Base-by-base conservation (phyloP, 257 asterid species). In the Nicotiana benthamiana region DNA sequence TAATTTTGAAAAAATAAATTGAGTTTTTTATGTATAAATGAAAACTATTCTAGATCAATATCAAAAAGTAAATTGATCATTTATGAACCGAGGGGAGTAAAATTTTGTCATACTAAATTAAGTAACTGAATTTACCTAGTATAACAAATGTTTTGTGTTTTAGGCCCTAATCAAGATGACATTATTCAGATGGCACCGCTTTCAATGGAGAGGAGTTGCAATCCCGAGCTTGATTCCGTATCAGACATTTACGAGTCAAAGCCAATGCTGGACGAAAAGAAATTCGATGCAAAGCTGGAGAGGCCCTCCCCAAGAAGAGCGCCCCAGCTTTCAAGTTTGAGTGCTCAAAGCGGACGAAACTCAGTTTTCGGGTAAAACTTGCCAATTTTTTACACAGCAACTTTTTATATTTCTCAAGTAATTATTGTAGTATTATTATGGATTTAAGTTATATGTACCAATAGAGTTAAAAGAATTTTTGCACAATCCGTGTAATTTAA, bases 201-300 rank as follows among this genome's bases (percentile, higher is more conserved):
- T 48, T 85, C 95, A 1, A 66, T 86, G 5, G 94, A 88, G 26
- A 79, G 88, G 36, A 80, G 83, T 22, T 43, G 75, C 74, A 76
- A 83, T 22, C 75, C 53, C 15, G 87, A 89, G 4, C 78, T 83
- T 17, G 95, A 90, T 74, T 85, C 91, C 0, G 88, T 84, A 22
- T 83, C 92, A 0, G 95, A 92, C 60, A 83, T 82, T 0, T 89
- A 88, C 11, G 97, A 94, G 68, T 24, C 91, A 0, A 91, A 91
- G 88, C 88, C 94, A 5, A n/a, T 77, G 9, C 36, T 79, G 6
- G 75, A 64, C 16, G 61, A 72, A 4, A 72, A 72, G 78, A 72
- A 72, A 26, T 72, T 46, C 6, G 78, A 72, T 6, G 40, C 78
- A 0, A 72, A 72, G 8, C 24, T 48, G 4, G 78, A 72, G 78